Conservation (phyloP, 768 basidiomycete species). For the Nidularia pulvinata region DNA sequence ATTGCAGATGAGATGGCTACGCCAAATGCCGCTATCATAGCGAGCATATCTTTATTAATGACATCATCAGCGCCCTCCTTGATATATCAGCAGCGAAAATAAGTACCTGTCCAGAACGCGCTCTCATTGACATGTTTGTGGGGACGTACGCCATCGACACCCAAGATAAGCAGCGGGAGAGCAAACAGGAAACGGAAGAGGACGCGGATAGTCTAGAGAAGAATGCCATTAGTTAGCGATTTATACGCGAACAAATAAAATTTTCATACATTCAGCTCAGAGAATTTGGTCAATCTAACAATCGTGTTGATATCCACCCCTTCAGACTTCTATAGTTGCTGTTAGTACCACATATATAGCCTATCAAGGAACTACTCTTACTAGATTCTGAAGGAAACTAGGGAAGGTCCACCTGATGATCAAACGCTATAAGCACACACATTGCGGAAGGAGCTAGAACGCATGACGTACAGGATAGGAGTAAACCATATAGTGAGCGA, state of each 20-base stretch:
- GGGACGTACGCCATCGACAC: constrained; percentile 14
- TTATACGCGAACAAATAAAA: constrained; percentile 45
- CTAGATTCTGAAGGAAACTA: constrained; percentile 58
- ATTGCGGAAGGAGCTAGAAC: constrained; percentile 1
- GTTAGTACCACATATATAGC: neutral
- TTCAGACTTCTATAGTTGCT: constrained; percentile 43
- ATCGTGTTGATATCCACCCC: constrained; percentile 67
- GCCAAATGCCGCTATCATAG: constrained; percentile 58
- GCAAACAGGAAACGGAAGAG: neutral
- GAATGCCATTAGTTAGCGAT: constrained; percentile 49
- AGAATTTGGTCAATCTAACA: constrained; percentile 76
- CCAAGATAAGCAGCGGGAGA: neutral
- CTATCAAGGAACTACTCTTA: constrained; percentile 22
- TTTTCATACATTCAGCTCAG: constrained; percentile 82
- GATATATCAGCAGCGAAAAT: neutral
- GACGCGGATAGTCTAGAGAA: neutral
- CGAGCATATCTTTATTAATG: constrained; percentile 50
- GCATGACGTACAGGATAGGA: constrained; percentile 57
- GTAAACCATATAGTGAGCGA: constrained; percentile 75
- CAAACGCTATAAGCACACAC: constrained; percentile 7
- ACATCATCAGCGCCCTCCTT: constrained; percentile 1
- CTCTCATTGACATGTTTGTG: constrained; percentile 67
- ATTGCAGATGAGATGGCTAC: constrained; percentile 68
- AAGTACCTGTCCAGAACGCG: constrained; percentile 48
- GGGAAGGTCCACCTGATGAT: constrained; percentile 61